Percentiles rank a stretch among this genome's conserved stretches.
Evolutionary conservation across 148 eudicot species (phyloP).

Genomic region (Nepenthes mirabilis): DNA sequence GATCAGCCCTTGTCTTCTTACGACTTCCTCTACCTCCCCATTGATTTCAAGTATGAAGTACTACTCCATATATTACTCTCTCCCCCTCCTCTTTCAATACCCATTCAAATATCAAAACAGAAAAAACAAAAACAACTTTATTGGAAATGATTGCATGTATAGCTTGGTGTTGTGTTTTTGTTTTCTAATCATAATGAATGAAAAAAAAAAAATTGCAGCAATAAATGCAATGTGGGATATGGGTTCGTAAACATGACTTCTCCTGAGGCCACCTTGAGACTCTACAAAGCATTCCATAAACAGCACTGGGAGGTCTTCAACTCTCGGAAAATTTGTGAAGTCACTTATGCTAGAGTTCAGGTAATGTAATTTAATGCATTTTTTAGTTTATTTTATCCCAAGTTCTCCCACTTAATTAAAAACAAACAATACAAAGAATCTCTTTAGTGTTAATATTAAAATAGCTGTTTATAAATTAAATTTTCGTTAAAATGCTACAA

Average conservation of each 20-base stretch:
- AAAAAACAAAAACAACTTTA: background rate
- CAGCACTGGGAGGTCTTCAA: constrained; percentile 94
- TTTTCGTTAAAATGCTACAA: too few species aligned
- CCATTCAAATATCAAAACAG: background rate
- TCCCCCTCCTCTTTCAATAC: background rate
- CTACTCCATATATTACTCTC: background rate
- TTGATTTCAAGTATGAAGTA: constrained; percentile 59
- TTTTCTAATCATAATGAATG: background rate
- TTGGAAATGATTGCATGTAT: too few species aligned
- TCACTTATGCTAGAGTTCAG: constrained; percentile 84
- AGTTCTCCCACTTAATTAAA: background rate
- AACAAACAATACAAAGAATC: background rate
- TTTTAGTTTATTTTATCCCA: background rate
- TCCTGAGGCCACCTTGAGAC: constrained; percentile 65
- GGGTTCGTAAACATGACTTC: constrained; percentile 98
- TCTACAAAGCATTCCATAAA: constrained; percentile 75
- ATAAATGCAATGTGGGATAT: constrained; percentile 96
- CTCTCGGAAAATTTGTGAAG: constrained; percentile 85
- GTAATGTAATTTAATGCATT: constrained; percentile 7
- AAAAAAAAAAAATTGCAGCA: constrained; percentile 22
- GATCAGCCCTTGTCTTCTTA: constrained; percentile 65
- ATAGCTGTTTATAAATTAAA: too few species aligned
- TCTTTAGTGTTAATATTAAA: too few species aligned
- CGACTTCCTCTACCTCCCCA: constrained; percentile 92
- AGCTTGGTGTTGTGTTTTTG: background rate